Evolutionary conservation across 2,329 filamentous ascomycete species (phyloP).

Genomic region (Neofusicoccum laricinum): DNA sequence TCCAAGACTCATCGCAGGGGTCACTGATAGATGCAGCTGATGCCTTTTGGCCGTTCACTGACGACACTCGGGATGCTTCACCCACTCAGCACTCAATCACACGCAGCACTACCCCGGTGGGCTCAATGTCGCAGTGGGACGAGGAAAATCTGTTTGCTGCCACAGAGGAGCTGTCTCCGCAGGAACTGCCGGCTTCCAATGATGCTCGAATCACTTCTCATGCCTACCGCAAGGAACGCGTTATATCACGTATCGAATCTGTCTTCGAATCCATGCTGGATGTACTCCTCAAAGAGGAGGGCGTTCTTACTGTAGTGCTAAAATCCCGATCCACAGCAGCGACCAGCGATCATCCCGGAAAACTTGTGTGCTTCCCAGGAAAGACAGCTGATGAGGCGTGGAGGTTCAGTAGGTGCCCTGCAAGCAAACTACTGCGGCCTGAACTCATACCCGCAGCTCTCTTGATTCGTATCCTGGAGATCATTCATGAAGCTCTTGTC

Average conservation of each 20-base stretch:
- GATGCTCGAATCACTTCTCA: neutral
- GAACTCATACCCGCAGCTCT: constrained; percentile 43
- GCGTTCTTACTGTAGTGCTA: constrained; percentile 50
- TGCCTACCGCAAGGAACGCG: constrained; percentile 27
- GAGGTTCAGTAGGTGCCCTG: constrained; percentile 48
- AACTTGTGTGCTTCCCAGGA: constrained; percentile 52
- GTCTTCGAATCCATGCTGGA: constrained; percentile 54
- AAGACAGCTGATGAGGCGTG: constrained; percentile 55
- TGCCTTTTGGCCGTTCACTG: constrained; percentile 1
- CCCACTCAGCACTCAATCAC: neutral
- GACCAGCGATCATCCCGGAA: constrained; percentile 18
- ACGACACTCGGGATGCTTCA: constrained; percentile 2
- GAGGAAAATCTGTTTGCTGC: neutral
- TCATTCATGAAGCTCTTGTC: constrained; percentile 53
- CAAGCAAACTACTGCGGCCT: neutral
- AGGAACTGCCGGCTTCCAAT: neutral
- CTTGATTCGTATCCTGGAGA: constrained; percentile 53
- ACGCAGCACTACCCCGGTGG: constrained; percentile 16
- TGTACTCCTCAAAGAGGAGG: constrained; percentile 48
- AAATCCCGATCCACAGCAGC: constrained; percentile 17
- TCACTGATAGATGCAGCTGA: constrained; percentile 17
- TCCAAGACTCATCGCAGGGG: constrained; percentile 20
- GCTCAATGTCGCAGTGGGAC: constrained; percentile 22
- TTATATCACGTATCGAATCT: constrained; percentile 55
- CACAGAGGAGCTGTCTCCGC: constrained; percentile 9